phyloP scores from a whole-genome alignment of 2,329 filamentous ascomycete species.

The Fusarium napiforme region DNA sequence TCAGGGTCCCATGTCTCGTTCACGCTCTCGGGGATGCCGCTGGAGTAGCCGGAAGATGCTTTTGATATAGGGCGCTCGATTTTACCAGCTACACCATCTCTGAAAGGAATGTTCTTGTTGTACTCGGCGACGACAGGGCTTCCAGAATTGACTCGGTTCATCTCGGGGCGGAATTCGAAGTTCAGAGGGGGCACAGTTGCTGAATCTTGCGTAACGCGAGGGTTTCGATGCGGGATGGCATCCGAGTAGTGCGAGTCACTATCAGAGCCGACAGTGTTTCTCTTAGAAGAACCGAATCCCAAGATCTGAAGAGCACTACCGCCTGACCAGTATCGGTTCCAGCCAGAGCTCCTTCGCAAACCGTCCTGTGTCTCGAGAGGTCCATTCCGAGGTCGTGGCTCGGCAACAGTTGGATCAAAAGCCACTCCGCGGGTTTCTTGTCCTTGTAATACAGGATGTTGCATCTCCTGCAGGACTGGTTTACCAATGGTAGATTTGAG shows the following conservation, averaged over 20 bases:
- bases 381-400: slow-evolving; percentile 51
- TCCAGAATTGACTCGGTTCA: slow-evolving; percentile 74
- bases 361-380: slow-evolving; percentile 54
- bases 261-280: slow-evolving; percentile 65
- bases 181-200: slow-evolving; percentile 75
- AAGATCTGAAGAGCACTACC: slow-evolving; percentile 75
- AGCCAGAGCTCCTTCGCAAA: slow-evolving; percentile 73
- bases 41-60: slow-evolving; percentile 68
- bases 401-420: slow-evolving; percentile 49
- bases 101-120: slow-evolving; percentile 58
- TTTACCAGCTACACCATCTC: slow-evolving; percentile 69
- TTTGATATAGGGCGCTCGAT: slow-evolving; percentile 68
- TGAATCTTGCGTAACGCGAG: slow-evolving; percentile 71
- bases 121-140: slow-evolving; percentile 76
- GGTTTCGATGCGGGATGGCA: slow-evolving; percentile 37
- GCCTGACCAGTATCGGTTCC: slow-evolving; percentile 82
- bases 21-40: slow-evolving; percentile 73
- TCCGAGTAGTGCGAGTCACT: slow-evolving; percentile 67
- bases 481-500: slow-evolving; percentile 72
- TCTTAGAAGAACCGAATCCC: slow-evolving; percentile 63
- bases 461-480: slow-evolving; percentile 62
- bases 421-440: slow-evolving; percentile 57
- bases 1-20: slow-evolving; percentile 66
- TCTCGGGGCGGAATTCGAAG: slow-evolving; percentile 69
- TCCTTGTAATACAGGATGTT: slow-evolving; percentile 47